These are phyloP conservation scores for Kingdonia uniflora DNA, from an alignment of 164 flowering plant species.

Conservation along the genomic window DNA sequence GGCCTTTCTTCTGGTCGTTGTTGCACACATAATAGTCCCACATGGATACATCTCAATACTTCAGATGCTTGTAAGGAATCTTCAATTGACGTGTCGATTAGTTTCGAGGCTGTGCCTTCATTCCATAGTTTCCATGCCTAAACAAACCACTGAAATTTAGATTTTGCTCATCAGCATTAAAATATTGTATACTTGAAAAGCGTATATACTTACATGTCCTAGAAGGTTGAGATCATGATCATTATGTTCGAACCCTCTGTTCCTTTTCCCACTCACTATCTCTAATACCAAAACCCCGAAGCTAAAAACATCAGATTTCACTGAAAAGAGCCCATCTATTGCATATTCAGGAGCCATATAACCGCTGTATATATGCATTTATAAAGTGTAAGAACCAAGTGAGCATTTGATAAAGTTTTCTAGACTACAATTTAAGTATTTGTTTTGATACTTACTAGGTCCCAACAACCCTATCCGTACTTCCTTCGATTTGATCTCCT, in stretches of 20 bases:
- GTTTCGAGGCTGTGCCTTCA: constrained; percentile 12
- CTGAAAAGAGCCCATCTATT: constrained; percentile 1
- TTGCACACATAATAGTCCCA: constrained; percentile 25
- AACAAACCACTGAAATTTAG: neutral
- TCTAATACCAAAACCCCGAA: constrained; percentile 5
- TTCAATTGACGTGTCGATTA: constrained; percentile 5
- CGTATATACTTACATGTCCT: constrained; percentile 1
- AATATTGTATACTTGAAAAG: neutral
- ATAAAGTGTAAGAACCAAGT: neutral
- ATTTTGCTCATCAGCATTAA: neutral
- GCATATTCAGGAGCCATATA: constrained; percentile 6
- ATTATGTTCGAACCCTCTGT: constrained; percentile 3
- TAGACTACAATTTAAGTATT: neutral
- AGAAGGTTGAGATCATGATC: constrained; percentile 3
- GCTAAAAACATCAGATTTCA: constrained; percentile 6
- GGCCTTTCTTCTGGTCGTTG: constrained; percentile 21
- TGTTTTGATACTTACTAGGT: constrained; percentile 22
- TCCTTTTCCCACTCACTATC: constrained; percentile 4
- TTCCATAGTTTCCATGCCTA: constrained; percentile 23
- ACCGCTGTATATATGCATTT: neutral
- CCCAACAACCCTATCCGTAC: constrained; percentile 29
- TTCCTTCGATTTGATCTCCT: constrained; percentile 20
- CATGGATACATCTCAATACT: constrained; percentile 10
- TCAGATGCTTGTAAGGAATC: constrained; percentile 6
- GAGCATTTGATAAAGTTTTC: no score